Percentiles rank a stretch among this genome's conserved stretches.
Conservation (phyloP, 2,329 filamentous ascomycete species). For the Xylariaceae sp. region DNA sequence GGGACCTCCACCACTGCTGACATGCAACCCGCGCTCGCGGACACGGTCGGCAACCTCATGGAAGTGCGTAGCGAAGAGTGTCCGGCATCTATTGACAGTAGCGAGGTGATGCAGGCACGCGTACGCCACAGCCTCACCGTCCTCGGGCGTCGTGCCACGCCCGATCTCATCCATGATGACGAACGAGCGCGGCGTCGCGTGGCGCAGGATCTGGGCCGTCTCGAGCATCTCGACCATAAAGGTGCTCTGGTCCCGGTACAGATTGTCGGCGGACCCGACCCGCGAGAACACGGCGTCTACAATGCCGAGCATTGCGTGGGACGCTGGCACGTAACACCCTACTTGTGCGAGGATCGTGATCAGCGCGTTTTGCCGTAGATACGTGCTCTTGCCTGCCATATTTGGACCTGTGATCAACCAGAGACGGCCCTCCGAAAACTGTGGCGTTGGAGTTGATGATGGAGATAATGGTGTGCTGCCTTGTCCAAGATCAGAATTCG, state of each 20-base stretch:
- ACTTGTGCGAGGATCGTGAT: constrained; percentile 93
- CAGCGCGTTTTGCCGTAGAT: constrained; percentile 91
- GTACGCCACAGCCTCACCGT: constrained; percentile 88
- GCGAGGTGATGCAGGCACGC: constrained; percentile 87
- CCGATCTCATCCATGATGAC: constrained; percentile 99
- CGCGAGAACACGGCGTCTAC: constrained; percentile 97
- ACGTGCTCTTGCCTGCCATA: constrained; percentile 98
- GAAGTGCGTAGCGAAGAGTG: constrained; percentile 95
- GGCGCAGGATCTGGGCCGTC: constrained; percentile 85
- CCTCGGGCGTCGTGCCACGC: constrained; percentile 89
- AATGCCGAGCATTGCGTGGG: constrained; percentile 83
- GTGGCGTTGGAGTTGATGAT: constrained; percentile 50
- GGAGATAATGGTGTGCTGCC: constrained; percentile 72
- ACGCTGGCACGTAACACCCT: constrained; percentile 90
- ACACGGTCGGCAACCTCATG: constrained; percentile 84
- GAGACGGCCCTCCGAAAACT: constrained; percentile 62
- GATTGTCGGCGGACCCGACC: constrained; percentile 90
- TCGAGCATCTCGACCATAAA: constrained; percentile 99
- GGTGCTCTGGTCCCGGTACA: constrained; percentile 94
- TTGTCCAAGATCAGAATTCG: constrained; percentile 51
- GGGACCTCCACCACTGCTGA: constrained; percentile 39
- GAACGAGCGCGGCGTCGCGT: constrained; percentile 83
- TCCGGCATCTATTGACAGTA: constrained; percentile 76
- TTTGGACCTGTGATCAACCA: constrained; percentile 85
- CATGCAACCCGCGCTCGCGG: constrained; percentile 52